A percentile compares a stretch with the other conserved stretches of the same genome.
phyloP scores from a whole-genome alignment of 2,329 filamentous ascomycete species.

The Byssothecium circinans region DNA sequence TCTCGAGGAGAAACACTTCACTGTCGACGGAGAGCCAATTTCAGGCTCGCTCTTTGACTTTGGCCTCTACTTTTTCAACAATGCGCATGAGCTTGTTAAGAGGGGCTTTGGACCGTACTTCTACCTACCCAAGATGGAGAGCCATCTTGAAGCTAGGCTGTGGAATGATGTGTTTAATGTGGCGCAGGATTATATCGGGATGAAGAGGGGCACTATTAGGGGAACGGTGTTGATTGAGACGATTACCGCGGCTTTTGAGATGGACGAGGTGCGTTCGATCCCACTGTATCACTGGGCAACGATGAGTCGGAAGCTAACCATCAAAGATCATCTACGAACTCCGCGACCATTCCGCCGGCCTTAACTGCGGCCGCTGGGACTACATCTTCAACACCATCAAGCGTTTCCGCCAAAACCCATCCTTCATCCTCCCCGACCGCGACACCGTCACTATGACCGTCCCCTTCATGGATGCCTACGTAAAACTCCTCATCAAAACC shows the following conservation, averaged over 20 bases:
- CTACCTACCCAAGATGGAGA: slow-evolving; percentile 98
- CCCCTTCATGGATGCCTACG: slow-evolving; percentile 97
- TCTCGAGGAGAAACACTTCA: slow-evolving; percentile 97
- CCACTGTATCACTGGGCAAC: too few species aligned
- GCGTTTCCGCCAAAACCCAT: slow-evolving; percentile 94
- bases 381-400: slow-evolving; percentile 99
- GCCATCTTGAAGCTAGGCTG: slow-evolving; percentile 90
- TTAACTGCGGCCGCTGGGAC: slow-evolving; percentile 99
- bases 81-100: slow-evolving; percentile 83
- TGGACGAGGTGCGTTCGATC: slow-evolving; percentile 80
- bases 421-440: slow-evolving; percentile 92
- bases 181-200: slow-evolving; percentile 87
- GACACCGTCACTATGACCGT: slow-evolving; percentile 94
- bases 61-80: slow-evolving; percentile 99
- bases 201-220: slow-evolving; percentile 88
- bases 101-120: slow-evolving; percentile 92
- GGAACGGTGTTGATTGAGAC: slow-evolving; percentile 97
- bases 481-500: slow-evolving; percentile 96
- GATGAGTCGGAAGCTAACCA: slow-evolving; percentile 17
- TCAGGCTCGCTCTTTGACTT: slow-evolving; percentile 95
- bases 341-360: slow-evolving; percentile 89
- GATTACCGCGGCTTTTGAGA: slow-evolving; percentile 96
- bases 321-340: slow-evolving; percentile 92
- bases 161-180: slow-evolving; percentile 99
- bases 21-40: slow-evolving; percentile 90